Conservation (phyloP, 2,329 filamentous ascomycete genomes). For the Alternaria gaisen region DNA sequence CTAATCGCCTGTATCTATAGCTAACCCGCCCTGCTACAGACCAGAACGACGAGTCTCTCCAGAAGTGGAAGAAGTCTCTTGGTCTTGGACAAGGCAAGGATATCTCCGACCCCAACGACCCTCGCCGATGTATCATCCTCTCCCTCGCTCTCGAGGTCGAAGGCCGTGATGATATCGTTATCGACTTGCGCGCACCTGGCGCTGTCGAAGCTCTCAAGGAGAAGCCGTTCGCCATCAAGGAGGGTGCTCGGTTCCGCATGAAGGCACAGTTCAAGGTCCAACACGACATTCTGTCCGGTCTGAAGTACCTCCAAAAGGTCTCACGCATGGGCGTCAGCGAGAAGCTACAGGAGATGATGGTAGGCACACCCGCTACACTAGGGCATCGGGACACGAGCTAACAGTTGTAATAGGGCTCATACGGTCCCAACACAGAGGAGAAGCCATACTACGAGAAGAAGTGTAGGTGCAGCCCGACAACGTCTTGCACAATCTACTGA, state of each 20-base stretch:
- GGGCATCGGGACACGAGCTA: constrained; percentile 10
- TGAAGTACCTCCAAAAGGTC: constrained; percentile 95
- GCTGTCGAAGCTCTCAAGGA: constrained; percentile 82
- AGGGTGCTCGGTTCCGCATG: constrained; percentile 93
- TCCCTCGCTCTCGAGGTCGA: constrained; percentile 87
- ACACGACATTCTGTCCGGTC: constrained; percentile 91
- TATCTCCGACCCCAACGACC: constrained; percentile 70
- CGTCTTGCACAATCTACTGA: constrained; percentile 17
- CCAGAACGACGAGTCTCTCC: constrained; percentile 87
- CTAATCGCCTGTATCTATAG: neutral
- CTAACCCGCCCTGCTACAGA: constrained; percentile 55
- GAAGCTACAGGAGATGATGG: constrained; percentile 99
- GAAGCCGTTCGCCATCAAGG: constrained; percentile 97
- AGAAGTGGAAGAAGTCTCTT: constrained; percentile 97
- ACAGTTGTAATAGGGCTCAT: constrained; percentile 74
- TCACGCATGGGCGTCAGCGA: constrained; percentile 87
- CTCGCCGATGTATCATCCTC: constrained; percentile 91
- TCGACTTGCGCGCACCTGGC: constrained; percentile 80
- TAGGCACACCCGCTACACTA: constrained; percentile 55
- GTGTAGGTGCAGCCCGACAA: constrained; percentile 67
- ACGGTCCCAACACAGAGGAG: constrained; percentile 89
- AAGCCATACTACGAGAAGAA: constrained; percentile 87
- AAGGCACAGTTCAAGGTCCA: constrained; percentile 94
- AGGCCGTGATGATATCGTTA: constrained; percentile 83
- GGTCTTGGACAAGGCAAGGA: constrained; percentile 73